Conservation (phyloP, 2,329 filamentous ascomycete genomes). For the Knufia petricola region DNA sequence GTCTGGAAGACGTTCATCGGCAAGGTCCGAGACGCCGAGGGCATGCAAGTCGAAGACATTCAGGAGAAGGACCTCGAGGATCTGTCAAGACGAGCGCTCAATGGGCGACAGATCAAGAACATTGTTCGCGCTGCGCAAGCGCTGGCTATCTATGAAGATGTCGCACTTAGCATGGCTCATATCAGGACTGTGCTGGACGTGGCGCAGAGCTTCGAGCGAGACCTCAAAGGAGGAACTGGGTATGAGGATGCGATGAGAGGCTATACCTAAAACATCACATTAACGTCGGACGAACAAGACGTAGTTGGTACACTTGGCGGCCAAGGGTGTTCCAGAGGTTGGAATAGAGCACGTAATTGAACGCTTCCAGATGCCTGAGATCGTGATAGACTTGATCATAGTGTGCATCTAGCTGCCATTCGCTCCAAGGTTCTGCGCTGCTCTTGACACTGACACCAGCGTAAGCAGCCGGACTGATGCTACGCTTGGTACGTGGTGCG, state of each 20-base stretch:
- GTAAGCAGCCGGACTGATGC: too few species aligned
- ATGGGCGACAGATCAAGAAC: constrained; percentile 77
- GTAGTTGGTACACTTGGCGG: too few species aligned
- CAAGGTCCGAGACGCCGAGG: constrained; percentile 57
- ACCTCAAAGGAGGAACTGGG: constrained; percentile 70
- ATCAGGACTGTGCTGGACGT: constrained; percentile 72
- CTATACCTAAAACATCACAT: too few species aligned
- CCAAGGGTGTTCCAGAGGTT: too few species aligned
- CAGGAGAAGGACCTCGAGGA: constrained; percentile 57
- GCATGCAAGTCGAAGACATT: constrained; percentile 50
- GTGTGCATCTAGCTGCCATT: too few species aligned
- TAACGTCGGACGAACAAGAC: too few species aligned
- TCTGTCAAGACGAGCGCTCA: constrained; percentile 59
- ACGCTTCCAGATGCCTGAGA: too few species aligned
- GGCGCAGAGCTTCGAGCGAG: constrained; percentile 54
- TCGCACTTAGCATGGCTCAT: constrained; percentile 65
- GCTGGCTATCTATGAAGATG: constrained; percentile 65
- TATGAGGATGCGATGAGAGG: constrained; percentile 78
- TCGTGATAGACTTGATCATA: too few species aligned
- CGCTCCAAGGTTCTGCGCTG: too few species aligned
- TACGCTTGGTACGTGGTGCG: too few species aligned
- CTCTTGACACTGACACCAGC: too few species aligned
- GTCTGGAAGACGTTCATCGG: constrained; percentile 81
- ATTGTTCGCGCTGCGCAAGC: constrained; percentile 74
- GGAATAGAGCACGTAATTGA: too few species aligned